Conservation (phyloP, 139 green algal species). For the Chlamydomonas asymmetrica region DNA sequence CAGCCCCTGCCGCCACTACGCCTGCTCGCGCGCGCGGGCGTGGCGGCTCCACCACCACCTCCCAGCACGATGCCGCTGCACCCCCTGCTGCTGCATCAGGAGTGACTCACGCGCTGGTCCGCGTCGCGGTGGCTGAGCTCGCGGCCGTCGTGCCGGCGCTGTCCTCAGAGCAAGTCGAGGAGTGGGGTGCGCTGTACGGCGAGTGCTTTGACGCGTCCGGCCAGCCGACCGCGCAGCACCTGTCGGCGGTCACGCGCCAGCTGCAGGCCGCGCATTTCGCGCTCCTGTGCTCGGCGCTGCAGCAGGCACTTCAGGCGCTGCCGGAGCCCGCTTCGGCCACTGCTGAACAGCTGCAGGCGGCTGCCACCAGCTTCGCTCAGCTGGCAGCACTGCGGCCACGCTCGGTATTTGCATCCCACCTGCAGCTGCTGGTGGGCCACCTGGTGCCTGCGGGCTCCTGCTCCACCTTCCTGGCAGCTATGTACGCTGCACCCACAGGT, state of each 20-base stretch:
- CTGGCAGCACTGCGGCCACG: conserved; percentile 2
- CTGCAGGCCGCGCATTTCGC: neutral
- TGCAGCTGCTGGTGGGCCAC: neutral
- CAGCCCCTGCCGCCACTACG: neutral
- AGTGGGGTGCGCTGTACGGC: neutral
- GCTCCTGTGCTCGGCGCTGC: neutral
- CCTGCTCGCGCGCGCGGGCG: neutral
- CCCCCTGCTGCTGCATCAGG: too few relatives aligned
- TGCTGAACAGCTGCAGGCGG: neutral
- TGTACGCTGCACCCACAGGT: conserved; percentile 8
- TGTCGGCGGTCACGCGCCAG: neutral
- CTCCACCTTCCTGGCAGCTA: conserved; percentile 12
- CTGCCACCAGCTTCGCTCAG: neutral
- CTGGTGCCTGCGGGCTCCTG: neutral
- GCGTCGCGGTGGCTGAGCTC: too few relatives aligned
- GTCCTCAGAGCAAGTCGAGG: too few relatives aligned
- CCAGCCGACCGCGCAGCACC: neutral
- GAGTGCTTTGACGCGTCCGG: neutral
- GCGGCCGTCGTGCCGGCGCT: too few relatives aligned
- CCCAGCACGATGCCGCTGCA: too few relatives aligned
- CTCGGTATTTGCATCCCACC: conserved; percentile 1
- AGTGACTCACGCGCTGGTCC: too few relatives aligned
- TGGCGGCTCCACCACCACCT: neutral
- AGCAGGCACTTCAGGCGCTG: neutral
- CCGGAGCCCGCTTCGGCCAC: neutral